Base-by-base conservation (phyloP, 495 filamentous ascomycete species). In the Penicillium lividum region DNA sequence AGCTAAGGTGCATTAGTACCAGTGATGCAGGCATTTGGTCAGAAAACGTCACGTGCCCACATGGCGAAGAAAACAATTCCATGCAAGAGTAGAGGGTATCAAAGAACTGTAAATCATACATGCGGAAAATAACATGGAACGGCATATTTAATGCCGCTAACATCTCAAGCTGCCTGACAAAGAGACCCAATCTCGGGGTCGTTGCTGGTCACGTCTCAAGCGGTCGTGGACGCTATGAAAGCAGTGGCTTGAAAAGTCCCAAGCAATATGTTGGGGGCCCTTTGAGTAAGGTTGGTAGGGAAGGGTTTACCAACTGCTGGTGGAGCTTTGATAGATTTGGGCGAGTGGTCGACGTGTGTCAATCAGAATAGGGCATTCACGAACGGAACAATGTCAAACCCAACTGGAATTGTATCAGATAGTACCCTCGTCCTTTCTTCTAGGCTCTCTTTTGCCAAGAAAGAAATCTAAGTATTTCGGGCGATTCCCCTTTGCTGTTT, bases 391-490 rank as follows among this genome's bases (percentile, higher is more conserved):
- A 16, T 40, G 15, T 3, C 38, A 40, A 13, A 40, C 38, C 13
- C 38, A 3, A 10, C 22, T 22, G 22, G 22, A 22, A 22, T 22
- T 22, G 22, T 1, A 34, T 71, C 67, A 73, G 11, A 71, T 36
- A 13, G 53, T 53, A 10, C 51, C 59, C 60, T 64, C 63, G 10
- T 56, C 55, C 6, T 50, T 3, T 13, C 13, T n/a, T 11, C 52
- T 61, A n/a, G 64, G 63, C 16, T 65, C 63, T 36, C 66, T 65
- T 7, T 71, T 68, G 2, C 82, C 79, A 46, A 83, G 67, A 25
- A 90, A 59, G 59, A 84, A 90, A 16, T 92, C 85, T 56, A 94
- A 70, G 66, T 93, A 94, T 7, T 83, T 80, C 36, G 90, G 80
- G 51, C 78, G 80, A 54, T 89, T 84, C 34, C 92, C 92, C 67